Evolutionary conservation across 75 land plant species (phyloP).

Genomic region (Chamaecyparis obtusa): DNA sequence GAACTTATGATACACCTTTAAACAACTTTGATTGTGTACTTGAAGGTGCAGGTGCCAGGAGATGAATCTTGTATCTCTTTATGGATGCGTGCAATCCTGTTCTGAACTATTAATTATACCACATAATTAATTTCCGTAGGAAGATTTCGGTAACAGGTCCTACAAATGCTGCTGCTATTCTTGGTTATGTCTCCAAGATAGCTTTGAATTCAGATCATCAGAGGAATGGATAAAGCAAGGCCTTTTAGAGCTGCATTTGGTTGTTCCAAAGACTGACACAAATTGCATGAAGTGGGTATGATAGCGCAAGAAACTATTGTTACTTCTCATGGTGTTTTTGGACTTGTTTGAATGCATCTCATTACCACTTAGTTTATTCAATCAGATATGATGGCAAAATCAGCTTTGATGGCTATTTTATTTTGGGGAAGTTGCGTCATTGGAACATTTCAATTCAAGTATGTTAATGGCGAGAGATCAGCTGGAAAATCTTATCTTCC

Average conservation of each 20-base stretch:
- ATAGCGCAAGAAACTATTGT: neutral
- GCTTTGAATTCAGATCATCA: neutral
- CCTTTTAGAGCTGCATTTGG: neutral
- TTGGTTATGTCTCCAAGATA: neutral
- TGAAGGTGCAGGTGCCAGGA: neutral
- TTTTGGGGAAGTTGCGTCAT: neutral
- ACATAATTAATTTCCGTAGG: neutral
- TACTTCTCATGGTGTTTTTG: neutral
- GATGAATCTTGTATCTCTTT: neutral
- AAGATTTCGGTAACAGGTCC: neutral
- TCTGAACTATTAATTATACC: neutral
- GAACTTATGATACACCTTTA: neutral
- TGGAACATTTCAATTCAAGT: neutral
- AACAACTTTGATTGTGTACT: neutral
- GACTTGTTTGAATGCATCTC: neutral
- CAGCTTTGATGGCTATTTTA: neutral
- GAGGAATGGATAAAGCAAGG: neutral
- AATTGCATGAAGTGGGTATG: neutral
- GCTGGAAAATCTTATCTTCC: neutral
- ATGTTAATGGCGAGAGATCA: constrained; percentile 3
- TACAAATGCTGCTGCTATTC: neutral
- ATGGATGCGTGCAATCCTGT: neutral
- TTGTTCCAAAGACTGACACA: neutral
- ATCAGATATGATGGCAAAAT: neutral
- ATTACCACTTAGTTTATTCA: neutral